Evolutionary conservation across 176 grass and related monocot species (phyloP).

Genomic region (Rhynchospora breviuscula): DNA sequence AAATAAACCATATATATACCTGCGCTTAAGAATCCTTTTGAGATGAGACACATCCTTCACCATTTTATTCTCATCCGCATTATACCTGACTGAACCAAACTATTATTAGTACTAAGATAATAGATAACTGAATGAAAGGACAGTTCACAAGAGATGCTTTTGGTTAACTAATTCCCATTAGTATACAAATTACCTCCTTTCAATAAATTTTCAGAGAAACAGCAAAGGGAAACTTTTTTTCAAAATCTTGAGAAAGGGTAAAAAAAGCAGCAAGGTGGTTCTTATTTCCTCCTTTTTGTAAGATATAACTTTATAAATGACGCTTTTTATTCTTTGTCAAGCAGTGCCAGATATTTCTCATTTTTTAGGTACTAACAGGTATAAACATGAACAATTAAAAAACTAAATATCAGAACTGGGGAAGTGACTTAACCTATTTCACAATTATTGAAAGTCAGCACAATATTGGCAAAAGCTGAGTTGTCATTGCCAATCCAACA

Average conservation of each 20-base stretch:
- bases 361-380: not conserved
- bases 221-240: not conserved
- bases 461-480: slow-evolving; percentile 74
- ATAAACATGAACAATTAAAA: not conserved
- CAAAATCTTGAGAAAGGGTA: not conserved
- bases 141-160: not conserved
- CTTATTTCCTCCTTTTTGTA: not conserved
- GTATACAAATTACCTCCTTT: not conserved
- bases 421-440: slow-evolving; percentile 59
- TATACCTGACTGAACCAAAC: slow-evolving; percentile 75
- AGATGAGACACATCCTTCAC: slow-evolving; percentile 60
- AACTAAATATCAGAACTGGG: not conserved
- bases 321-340: not conserved
- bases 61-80: slow-evolving; percentile 44
- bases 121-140: not conserved
- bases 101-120: not conserved
- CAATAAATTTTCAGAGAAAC: not conserved
- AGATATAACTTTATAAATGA: not conserved
- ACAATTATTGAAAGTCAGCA: slow-evolving; percentile 89
- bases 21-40: slow-evolving; percentile 78
- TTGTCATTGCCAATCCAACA: slow-evolving; percentile 89
- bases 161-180: not conserved
- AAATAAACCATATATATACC: slow-evolving; percentile 29
- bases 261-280: not conserved
- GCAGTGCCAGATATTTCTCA: not conserved